Base-by-base conservation (phyloP, 202 grass and related monocot genomes). In the Carex sylvatica region DNA sequence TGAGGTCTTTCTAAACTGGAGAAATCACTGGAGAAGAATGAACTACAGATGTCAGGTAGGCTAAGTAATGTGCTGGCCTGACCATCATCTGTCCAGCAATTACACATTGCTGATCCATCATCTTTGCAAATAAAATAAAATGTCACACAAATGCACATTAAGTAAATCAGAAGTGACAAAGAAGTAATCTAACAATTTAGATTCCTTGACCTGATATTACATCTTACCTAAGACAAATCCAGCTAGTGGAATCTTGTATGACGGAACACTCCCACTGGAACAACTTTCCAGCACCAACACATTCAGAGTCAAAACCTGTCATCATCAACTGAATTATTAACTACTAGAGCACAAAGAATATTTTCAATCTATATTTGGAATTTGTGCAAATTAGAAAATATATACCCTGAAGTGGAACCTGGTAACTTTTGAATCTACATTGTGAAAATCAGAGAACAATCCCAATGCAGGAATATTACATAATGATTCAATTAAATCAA, bases 171-270 rank as follows among this genome's bases (percentile, higher is more conserved):
- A 18, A 70, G 38, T 84, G 62, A 56, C n/a, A 62, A 62, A 49
- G 58, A 65, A 69, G 14, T 7, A 84, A 77, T 13, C 42, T 70
- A 62, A 52, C 51, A 59, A 59, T 23, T n/a, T 87, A 65, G 33
- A 55, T 52, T 76, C 61, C 33, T 56, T 72, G 6, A 82, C 5
- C 49, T 62, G 13, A 65, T 59, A 80, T 75, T 62, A 70, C 66
- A 65, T 86, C 87, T 90, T 91, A 95, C 92, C 96, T 84, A 98
- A 78, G 84, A 98, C 64, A 89, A 98, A 95, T 26, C 91, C 80
- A 83, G 89, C 92, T 82, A 88, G 60, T 33, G 51, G 83, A 61
- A 98, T 91, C 81, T 91, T 90, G 81, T 88, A 70, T 54, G 83
- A 78, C 82, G 55, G 78, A 70, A 82, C 71, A 74, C 83, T 72